Conservation (phyloP, 78 protist species). For the slime mould (Dictyostelium discoideum) region DNA sequence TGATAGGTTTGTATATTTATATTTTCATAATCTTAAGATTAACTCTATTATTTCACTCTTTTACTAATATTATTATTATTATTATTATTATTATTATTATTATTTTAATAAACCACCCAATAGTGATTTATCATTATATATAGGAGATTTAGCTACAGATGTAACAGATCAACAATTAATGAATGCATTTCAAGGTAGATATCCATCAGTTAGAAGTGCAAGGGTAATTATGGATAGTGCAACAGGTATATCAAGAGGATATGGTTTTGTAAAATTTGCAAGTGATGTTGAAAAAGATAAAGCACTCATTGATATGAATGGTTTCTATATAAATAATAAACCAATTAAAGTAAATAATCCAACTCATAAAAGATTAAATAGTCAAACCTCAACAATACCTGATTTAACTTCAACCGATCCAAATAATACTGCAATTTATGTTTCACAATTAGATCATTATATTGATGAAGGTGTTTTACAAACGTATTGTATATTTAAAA, state of each 20-base stretch:
- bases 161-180: background rate
- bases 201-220: conserved; percentile 23
- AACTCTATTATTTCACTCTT: too few species aligned
- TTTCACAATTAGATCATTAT: conserved; percentile 8
- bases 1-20: background rate
- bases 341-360: conserved; percentile 24
- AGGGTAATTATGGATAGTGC: conserved; percentile 7
- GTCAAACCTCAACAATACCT: background rate
- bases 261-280: conserved; percentile 53
- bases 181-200: conserved; percentile 10
- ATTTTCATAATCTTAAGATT: background rate
- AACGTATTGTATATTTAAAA: background rate
- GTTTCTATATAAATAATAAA: background rate
- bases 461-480: conserved; percentile 4
- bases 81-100: too few species aligned
- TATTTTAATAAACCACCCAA: too few species aligned
- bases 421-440: conserved; percentile 11
- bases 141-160: conserved; percentile 7
- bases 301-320: conserved; percentile 49
- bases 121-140: background rate
- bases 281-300: conserved; percentile 25
- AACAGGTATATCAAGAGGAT: conserved; percentile 28
- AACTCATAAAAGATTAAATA: conserved; percentile 16
- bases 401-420: conserved; percentile 18
- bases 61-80: too few species aligned